phyloP scores from a whole-genome alignment of 768 basidiomycete genomes.

The Cystobasidium onofrii region DNA sequence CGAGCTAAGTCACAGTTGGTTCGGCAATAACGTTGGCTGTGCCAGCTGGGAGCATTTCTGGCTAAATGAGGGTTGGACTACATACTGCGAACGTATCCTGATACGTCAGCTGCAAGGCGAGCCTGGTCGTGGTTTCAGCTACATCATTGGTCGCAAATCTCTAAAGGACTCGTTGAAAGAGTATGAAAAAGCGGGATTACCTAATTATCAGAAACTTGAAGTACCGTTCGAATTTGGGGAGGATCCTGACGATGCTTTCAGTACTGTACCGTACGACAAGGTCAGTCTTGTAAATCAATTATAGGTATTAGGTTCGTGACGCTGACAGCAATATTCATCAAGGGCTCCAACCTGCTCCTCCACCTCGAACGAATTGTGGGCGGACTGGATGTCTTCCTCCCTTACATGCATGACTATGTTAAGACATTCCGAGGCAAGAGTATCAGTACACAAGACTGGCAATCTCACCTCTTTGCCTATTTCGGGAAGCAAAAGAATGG shows the following conservation, averaged over 20 bases:
- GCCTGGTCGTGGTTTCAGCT: constrained; percentile 70
- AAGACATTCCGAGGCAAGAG: constrained; percentile 45
- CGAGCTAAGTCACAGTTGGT: constrained; percentile 79
- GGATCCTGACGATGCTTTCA: constrained; percentile 41
- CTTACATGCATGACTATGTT: constrained; percentile 48
- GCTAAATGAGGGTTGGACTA: constrained; percentile 66
- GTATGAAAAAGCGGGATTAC: constrained; percentile 59
- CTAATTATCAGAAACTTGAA: constrained; percentile 45
- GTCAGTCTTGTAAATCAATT: no score
- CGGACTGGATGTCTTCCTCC: constrained; percentile 39
- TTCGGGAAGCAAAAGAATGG: constrained; percentile 42
- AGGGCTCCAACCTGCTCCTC: constrained; percentile 80
- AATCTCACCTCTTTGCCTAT: constrained; percentile 46
- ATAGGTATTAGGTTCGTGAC: no score
- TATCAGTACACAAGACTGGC: constrained; percentile 48
- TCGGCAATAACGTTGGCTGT: constrained; percentile 48
- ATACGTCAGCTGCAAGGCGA: constrained; percentile 62
- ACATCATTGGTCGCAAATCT: constrained; percentile 63
- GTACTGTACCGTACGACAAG: constrained; percentile 46
- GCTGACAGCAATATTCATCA: constrained; percentile 49
- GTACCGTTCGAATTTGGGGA: constrained; percentile 37
- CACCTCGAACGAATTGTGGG: constrained; percentile 53
- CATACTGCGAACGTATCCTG: constrained; percentile 78
- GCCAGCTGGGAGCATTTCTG: constrained; percentile 48
- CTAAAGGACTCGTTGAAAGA: constrained; percentile 63